These are phyloP conservation scores for Zasmidium citrigriseum DNA, from an alignment of 2,329 filamentous ascomycete genomes.

Conservation along the genomic window DNA sequence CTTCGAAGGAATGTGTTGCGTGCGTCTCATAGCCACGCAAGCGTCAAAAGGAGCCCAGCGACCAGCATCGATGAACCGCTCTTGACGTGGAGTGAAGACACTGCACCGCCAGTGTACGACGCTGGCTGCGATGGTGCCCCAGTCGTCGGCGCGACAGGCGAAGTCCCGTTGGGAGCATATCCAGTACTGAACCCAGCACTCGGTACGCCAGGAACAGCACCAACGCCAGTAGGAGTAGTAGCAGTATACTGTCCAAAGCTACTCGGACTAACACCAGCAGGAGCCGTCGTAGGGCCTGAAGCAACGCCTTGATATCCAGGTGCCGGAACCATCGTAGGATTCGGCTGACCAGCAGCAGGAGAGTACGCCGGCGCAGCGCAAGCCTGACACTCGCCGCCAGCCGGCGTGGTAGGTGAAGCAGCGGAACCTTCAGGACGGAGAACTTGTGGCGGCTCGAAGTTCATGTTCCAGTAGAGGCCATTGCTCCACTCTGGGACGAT, in stretches of 20 bases:
- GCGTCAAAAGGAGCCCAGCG: not conserved
- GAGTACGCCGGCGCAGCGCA: conserved; percentile 1
- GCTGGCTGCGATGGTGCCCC: not conserved
- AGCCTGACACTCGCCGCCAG: not conserved
- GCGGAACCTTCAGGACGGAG: not conserved
- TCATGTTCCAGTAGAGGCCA: conserved; percentile 6
- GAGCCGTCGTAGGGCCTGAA: not conserved
- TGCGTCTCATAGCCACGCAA: not conserved
- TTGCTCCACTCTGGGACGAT: conserved; percentile 4
- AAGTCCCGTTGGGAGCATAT: not conserved
- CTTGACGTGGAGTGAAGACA: not conserved
- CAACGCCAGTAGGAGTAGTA: not conserved
- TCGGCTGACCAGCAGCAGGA: not conserved
- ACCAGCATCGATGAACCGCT: not conserved
- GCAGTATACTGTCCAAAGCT: conserved; percentile 4
- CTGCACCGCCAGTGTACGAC: not conserved
- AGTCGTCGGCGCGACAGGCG: not conserved
- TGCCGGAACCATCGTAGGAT: conserved; percentile 3
- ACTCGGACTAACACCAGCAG: not conserved
- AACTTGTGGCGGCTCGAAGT: conserved; percentile 5
- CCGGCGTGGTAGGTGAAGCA: not conserved
- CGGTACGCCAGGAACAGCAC: not conserved
- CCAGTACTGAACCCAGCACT: not conserved
- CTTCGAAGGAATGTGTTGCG: not conserved
- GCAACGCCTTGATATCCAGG: not conserved